phyloP scores from a whole-genome alignment of 2,329 filamentous ascomycete genomes.

The Arthrobotrys conoides region DNA sequence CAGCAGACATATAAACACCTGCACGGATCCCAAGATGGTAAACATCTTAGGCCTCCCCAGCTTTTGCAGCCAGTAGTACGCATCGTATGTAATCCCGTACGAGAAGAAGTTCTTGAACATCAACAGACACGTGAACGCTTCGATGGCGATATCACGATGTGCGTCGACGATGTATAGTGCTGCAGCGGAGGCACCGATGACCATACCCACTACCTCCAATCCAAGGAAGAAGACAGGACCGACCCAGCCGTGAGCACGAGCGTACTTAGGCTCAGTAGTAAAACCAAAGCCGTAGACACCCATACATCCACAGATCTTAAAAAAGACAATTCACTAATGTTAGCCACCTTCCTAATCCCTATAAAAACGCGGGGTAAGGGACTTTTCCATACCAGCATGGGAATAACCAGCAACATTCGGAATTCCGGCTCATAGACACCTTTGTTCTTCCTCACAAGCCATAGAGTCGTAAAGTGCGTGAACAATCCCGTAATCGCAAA shows the following conservation, averaged over 20 bases:
- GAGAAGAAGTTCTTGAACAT: slow-evolving; percentile 97
- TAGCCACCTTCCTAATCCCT: slow-evolving; percentile 20
- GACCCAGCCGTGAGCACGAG: slow-evolving; percentile 76
- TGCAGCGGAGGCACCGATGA: slow-evolving; percentile 87
- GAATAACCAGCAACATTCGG: slow-evolving; percentile 83
- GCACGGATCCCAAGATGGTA: slow-evolving; percentile 79
- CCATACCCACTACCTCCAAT: slow-evolving; percentile 88
- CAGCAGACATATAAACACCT: slow-evolving; percentile 81
- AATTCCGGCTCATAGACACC: slow-evolving; percentile 92
- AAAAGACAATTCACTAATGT: not conserved
- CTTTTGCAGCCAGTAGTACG: slow-evolving; percentile 83
- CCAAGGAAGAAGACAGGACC: slow-evolving; percentile 86
- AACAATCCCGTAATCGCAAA: slow-evolving; percentile 81
- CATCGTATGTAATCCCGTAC: slow-evolving; percentile 85
- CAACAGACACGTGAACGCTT: slow-evolving; percentile 89
- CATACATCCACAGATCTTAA: slow-evolving; percentile 50
- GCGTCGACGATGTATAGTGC: slow-evolving; percentile 93
- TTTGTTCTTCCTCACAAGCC: slow-evolving; percentile 80
- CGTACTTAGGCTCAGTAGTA: slow-evolving; percentile 73
- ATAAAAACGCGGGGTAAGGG: slow-evolving; percentile 69
- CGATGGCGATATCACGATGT: slow-evolving; percentile 88
- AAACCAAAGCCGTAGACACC: slow-evolving; percentile 81
- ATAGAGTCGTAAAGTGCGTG: slow-evolving; percentile 79
- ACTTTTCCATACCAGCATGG: slow-evolving; percentile 77
- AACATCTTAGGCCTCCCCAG: slow-evolving; percentile 77